Evolutionary conservation across 352 stramenopile genomes (phyloP).

Genomic region (Globisporangium rhizosaccharum): DNA sequence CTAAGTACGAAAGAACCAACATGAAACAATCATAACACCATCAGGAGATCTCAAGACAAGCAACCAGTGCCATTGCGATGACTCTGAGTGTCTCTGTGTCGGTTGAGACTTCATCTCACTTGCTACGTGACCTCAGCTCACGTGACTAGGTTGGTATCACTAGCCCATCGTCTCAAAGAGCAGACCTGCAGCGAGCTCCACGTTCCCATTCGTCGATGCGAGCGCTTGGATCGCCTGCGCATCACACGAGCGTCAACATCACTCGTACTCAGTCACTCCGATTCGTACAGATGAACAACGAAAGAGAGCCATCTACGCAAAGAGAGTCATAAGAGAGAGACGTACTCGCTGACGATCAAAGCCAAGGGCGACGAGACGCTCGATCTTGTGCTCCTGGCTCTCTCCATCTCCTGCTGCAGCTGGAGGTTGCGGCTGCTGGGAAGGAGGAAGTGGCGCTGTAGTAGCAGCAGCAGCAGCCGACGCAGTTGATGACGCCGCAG

Average conservation of each 20-base stretch:
- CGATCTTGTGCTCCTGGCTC: conserved; percentile 46
- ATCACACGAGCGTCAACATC: not conserved
- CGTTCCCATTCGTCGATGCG: conserved; percentile 67
- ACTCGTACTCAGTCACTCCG: not conserved
- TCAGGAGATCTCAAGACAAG: too few species aligned
- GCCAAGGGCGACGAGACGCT: conserved; percentile 55
- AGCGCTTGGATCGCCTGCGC: conserved; percentile 55
- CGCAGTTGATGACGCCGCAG: conserved; percentile 18
- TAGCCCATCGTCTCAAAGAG: conserved; percentile 68
- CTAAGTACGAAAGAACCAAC: not conserved
- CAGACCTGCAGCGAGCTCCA: conserved; percentile 75
- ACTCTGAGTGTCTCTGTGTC: not conserved
- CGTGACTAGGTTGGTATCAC: not conserved
- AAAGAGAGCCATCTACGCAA: too few species aligned
- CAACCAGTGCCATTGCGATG: too few species aligned
- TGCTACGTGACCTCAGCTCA: too few species aligned
- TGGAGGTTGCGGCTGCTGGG: conserved; percentile 1
- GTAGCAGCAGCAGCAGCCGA: conserved; percentile 10
- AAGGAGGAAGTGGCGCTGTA: conserved; percentile 12
- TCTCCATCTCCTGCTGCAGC: conserved; percentile 6
- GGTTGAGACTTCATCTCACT: not conserved
- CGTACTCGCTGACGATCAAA: conserved; percentile 58
- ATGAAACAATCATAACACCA: too few species aligned
- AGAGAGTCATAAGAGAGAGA: not conserved
- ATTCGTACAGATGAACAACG: not conserved